Evolutionary conservation across 306 rosid species (phyloP).

Genomic region (Inga oerstediana): DNA sequence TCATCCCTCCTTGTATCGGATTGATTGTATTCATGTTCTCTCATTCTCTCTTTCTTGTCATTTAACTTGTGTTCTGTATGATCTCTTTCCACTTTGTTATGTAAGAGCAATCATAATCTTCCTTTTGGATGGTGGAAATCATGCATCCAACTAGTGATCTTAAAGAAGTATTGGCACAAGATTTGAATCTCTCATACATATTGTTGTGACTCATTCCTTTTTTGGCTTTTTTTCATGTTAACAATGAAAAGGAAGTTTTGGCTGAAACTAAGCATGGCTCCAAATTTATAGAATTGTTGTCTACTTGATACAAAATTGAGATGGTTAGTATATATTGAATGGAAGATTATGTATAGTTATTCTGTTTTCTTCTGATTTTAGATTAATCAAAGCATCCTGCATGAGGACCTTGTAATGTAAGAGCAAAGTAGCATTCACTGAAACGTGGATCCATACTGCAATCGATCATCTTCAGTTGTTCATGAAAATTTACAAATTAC

Average conservation of each 20-base stretch:
- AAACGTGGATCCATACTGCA: too few species aligned
- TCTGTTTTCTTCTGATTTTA: too few species aligned
- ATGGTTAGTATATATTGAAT: background rate
- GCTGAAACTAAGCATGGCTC: background rate
- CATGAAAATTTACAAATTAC: too few species aligned
- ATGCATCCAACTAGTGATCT: conserved; percentile 1
- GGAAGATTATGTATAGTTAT: background rate
- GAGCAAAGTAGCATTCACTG: background rate
- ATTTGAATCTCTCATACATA: background rate
- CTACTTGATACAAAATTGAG: background rate
- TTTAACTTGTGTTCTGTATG: conserved; percentile 10
- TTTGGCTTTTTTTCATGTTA: background rate
- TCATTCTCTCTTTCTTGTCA: conserved; percentile 7
- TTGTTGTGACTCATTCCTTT: background rate
- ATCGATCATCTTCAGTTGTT: too few species aligned
- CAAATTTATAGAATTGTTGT: background rate
- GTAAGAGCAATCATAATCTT: background rate
- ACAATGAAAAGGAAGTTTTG: background rate
- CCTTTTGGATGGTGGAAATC: background rate
- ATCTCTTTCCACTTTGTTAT: background rate
- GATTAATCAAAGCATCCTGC: too few species aligned
- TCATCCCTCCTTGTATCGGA: background rate
- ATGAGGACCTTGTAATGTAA: background rate
- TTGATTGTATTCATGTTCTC: background rate
- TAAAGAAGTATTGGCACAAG: background rate